Percentiles rank a stretch among this genome's conserved stretches.
These are phyloP conservation scores for Amphirosellinia nigrospora DNA, from an alignment of 495 filamentous ascomycete genomes.

Conservation along the genomic window DNA sequence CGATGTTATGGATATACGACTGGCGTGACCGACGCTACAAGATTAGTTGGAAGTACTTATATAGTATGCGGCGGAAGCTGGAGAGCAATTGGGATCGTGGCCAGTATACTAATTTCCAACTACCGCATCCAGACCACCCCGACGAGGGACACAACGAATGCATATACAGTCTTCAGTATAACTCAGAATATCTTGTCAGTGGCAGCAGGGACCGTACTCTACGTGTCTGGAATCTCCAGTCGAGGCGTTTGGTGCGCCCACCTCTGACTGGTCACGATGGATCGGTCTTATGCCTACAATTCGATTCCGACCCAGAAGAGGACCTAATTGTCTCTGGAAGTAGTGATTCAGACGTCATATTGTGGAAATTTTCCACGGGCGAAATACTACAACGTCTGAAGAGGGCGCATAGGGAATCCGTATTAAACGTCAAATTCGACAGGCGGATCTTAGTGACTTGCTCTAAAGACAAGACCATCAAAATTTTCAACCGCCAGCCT, in stretches of 20 bases:
- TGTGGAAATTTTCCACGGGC: conserved; percentile 94
- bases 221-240: conserved; percentile 89
- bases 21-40: conserved; percentile 52
- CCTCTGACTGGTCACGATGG: conserved; percentile 80
- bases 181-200: conserved; percentile 84
- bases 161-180: conserved; percentile 93
- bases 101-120: conserved; percentile 81
- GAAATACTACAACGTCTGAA: conserved; percentile 73
- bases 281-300: conserved; percentile 94
- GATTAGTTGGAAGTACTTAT: conserved; percentile 85
- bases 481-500: conserved; percentile 84
- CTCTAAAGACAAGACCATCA: conserved; percentile 95
- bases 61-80: conserved; percentile 81
- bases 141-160: conserved; percentile 90
- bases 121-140: conserved; percentile 80
- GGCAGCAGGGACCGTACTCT: conserved; percentile 89
- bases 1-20: conserved; percentile 52
- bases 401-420: conserved; percentile 83
- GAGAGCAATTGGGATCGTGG: conserved; percentile 92
- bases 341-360: conserved; percentile 84
- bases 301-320: conserved; percentile 88
- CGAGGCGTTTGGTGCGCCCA: conserved; percentile 70
- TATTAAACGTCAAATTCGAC: conserved; percentile 95
- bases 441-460: conserved; percentile 91
- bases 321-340: conserved; percentile 94